Evolutionary conservation across 2,329 filamentous ascomycete species (phyloP).

Genomic region (Arthrobotrys iridis): DNA sequence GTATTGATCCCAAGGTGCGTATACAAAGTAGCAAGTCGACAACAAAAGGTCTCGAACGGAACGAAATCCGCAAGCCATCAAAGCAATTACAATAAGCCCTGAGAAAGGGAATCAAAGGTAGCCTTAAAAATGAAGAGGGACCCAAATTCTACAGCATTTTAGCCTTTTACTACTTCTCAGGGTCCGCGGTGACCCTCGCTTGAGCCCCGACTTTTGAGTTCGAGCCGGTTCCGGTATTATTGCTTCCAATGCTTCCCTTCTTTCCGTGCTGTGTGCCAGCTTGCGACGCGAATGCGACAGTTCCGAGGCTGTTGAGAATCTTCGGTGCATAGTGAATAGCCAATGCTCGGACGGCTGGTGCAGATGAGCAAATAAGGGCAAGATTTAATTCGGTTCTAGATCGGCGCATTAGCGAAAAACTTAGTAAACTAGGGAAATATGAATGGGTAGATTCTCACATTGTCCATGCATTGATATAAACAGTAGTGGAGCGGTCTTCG

Average conservation of each 20-base stretch:
- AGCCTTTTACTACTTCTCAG: constrained; percentile 13
- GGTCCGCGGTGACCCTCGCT: constrained; percentile 8
- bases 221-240: not conserved
- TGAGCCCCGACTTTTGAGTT: constrained; percentile 1
- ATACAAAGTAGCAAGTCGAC: constrained; percentile 4
- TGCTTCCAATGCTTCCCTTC: constrained; percentile 30
- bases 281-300: constrained; percentile 8
- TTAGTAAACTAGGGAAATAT: not conserved
- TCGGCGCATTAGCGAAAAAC: not conserved
- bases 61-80: not conserved
- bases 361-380: constrained; percentile 40
- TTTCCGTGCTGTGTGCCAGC: not conserved
- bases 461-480: constrained; percentile 47
- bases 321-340: constrained; percentile 51
- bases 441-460: constrained; percentile 11
- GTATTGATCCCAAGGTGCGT: not conserved
- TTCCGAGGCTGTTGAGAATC: constrained; percentile 30
- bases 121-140: not conserved
- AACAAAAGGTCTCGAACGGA: constrained; percentile 6
- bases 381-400: constrained; percentile 46
- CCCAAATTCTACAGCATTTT: not conserved
- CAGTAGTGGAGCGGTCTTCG: not conserved
- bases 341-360: constrained; percentile 42
- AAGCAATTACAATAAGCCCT: constrained; percentile 5
- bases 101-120: not conserved